Conservation (phyloP, 1,139 yeast genomes). For the Lodderomyces oxycetoniae region DNA sequence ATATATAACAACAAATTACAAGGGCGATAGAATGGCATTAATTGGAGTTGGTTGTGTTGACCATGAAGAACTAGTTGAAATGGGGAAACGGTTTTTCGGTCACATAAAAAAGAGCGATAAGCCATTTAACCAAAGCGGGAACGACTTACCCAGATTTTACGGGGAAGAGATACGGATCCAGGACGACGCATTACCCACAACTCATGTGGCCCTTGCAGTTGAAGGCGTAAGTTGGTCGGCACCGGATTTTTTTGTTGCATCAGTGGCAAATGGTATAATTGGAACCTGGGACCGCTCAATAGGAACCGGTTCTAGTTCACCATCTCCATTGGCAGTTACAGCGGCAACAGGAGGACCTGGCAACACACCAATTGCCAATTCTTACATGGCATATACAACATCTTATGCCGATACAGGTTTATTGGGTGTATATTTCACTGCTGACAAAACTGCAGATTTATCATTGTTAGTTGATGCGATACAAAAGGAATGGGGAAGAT, state of each 20-base stretch:
- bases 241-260: slow-evolving; percentile 90
- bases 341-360: slow-evolving; percentile 60
- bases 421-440: slow-evolving; percentile 92
- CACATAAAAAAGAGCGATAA: slow-evolving; percentile 62
- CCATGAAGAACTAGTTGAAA: slow-evolving; percentile 73
- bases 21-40: slow-evolving; percentile 95
- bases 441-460: slow-evolving; percentile 69
- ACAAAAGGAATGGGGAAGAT: slow-evolving; percentile 82
- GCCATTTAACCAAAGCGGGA: slow-evolving; percentile 70
- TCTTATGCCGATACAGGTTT: slow-evolving; percentile 96
- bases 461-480: slow-evolving; percentile 68
- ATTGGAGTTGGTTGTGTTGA: slow-evolving; percentile 94
- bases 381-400: slow-evolving; percentile 94
- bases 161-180: slow-evolving; percentile 85
- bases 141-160: slow-evolving; percentile 72
- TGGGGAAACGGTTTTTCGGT: slow-evolving; percentile 75
- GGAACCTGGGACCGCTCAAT: slow-evolving; percentile 97
- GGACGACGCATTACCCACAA: slow-evolving; percentile 79
- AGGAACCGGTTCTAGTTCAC: slow-evolving; percentile 69
- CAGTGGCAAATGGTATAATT: slow-evolving; percentile 93
- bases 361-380: slow-evolving; percentile 69
- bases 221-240: slow-evolving; percentile 98
- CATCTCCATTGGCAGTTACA: slow-evolving; percentile 73
- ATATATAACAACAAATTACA: slow-evolving; percentile 82
- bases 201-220: slow-evolving; percentile 91